Evolutionary conservation across 306 rosid genomes (phyloP).

Genomic region (Dryas octopetala): DNA sequence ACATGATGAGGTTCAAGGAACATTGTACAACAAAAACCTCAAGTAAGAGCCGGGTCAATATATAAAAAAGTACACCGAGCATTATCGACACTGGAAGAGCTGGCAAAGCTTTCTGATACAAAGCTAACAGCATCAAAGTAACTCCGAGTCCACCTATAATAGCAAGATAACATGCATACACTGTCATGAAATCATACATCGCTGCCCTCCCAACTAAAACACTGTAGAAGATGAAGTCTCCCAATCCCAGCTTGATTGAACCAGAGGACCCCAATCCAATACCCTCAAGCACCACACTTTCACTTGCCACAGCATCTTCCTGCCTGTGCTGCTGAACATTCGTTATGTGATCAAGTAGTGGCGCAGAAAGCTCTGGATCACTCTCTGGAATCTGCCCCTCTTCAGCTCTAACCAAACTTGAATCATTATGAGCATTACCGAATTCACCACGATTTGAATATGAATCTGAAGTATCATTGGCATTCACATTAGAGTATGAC

Average conservation of each 20-base stretch:
- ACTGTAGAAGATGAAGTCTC: constrained; percentile 94
- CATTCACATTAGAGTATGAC: constrained; percentile 24
- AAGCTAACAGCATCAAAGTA: constrained; percentile 81
- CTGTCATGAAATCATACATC: constrained; percentile 94
- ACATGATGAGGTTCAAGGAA: constrained; percentile 86
- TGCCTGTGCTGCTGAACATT: constrained; percentile 28
- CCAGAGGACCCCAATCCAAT: constrained; percentile 91
- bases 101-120: constrained; percentile 91
- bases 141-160: constrained; percentile 93
- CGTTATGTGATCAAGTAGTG: constrained; percentile 51
- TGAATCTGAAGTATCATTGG: constrained; percentile 9
- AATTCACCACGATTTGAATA: constrained; percentile 18
- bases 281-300: constrained; percentile 69
- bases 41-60: constrained; percentile 79
- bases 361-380: constrained; percentile 48
- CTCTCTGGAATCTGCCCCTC: constrained; percentile 52
- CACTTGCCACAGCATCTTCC: constrained; percentile 38
- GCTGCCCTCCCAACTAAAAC: constrained; percentile 98
- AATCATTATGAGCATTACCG: constrained; percentile 22
- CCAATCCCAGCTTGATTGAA: constrained; percentile 90
- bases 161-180: constrained; percentile 95
- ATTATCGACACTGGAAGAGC: constrained; percentile 88
- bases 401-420: constrained; percentile 42
- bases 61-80: constrained; percentile 76
- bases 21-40: constrained; percentile 83